Base-by-base conservation (phyloP, 768 basidiomycete species). In the Agaricus subrufescens region DNA sequence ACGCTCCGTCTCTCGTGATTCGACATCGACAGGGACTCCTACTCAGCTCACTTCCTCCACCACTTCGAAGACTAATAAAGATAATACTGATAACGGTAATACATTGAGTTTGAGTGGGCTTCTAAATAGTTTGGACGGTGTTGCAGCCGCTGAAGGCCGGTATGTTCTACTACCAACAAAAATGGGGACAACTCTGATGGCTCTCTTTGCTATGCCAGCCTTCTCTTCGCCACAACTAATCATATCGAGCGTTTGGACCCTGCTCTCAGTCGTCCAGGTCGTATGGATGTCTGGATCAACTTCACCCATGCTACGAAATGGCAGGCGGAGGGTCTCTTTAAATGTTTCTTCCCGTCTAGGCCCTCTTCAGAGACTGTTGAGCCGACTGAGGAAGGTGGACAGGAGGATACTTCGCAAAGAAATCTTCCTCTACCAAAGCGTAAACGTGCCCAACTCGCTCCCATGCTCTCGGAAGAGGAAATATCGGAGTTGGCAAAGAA, bases 261-360 rank as follows among this genome's bases (percentile, higher is more conserved):
- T 48, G 91, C 92, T 3, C 79, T 95, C 37, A 89, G 85, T 67
- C 83, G 91, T 23, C 89, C 93, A 29, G 94, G 94, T 56, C 88
- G 90, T 46, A 91, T 92, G 89, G 92, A 93, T 63, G 86, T 95
- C 14, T 93, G 91, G 91, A 80, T 94, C 40, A 91, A 92, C 74
- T 94, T 94, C 71, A 86, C 87, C 50, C 86, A 94, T 65, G 91
- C 91, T 4, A 91, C 89, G 7, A 93, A 91, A 69, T 93, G 89
- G 89, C 91, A 94, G 65, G 91, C 91, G 12, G 91, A 92, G 70
- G 91, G 89, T 50, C 90, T 94, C 67, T 94, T 92, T 83, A 91
- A 91, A 68, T 91, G 89, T 69, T 94, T 94, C 84, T 94, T 94
- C 86, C 91, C 91, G 3, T 86, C 70, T 69, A 84, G 76, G 60